These are phyloP conservation scores for Nannochloropsis gaditana DNA, from an alignment of 108 stramenopile species.

Conservation along the genomic window DNA sequence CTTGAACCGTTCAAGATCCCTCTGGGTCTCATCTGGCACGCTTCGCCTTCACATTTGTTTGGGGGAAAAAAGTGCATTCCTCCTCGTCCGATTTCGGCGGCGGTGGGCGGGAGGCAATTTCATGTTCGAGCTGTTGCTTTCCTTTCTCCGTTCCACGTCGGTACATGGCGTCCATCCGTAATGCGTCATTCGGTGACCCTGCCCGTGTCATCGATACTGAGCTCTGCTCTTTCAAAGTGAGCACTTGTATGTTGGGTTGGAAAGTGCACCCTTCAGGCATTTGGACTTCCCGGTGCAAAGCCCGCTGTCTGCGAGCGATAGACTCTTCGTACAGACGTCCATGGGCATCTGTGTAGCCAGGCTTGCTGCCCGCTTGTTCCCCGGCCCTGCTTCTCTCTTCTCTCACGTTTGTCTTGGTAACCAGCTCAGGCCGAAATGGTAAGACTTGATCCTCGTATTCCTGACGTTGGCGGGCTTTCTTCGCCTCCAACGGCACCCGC, in stretches of 20 bases:
- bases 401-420: background rate
- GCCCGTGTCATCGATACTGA: too few relatives aligned
- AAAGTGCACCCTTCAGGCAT: background rate
- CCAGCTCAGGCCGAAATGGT: background rate
- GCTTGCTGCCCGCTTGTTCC: background rate
- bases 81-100: background rate
- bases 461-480: background rate
- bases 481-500: background rate
- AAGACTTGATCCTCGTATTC: background rate
- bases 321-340: background rate
- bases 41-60: background rate
- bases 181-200: too few relatives aligned
- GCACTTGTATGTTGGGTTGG: background rate
- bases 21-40: too few relatives aligned
- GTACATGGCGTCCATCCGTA: background rate
- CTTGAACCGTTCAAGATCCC: too few relatives aligned
- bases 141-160: background rate
- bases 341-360: background rate
- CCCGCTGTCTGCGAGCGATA: background rate
- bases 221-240: too few relatives aligned
- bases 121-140: background rate
- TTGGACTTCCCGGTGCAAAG: background rate
- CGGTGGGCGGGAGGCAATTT: background rate
- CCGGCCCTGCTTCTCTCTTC: background rate
- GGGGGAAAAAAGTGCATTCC: background rate